Evolutionary conservation across 2,329 filamentous ascomycete genomes (phyloP).

Genomic region (Metarhizium humberi): DNA sequence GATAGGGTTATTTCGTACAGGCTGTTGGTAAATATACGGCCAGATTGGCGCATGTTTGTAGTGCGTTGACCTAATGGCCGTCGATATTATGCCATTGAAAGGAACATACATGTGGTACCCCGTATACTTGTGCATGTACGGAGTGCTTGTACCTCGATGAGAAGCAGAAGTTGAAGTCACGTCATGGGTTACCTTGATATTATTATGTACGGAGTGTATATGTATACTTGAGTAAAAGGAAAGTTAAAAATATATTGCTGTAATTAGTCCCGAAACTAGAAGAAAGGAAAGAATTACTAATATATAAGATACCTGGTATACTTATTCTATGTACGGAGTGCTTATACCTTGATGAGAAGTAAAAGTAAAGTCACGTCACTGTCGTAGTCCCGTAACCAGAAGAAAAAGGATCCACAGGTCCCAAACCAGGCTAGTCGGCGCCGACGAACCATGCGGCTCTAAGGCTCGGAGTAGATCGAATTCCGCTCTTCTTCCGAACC

Average conservation of each 20-base stretch:
- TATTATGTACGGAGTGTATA: too few relatives aligned
- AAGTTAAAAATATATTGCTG: too few relatives aligned
- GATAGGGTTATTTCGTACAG: neutral
- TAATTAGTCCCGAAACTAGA: too few relatives aligned
- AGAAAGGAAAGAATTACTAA: too few relatives aligned
- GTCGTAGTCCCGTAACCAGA: neutral
- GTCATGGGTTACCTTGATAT: too few relatives aligned
- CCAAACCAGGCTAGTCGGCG: neutral
- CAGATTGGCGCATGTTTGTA: neutral
- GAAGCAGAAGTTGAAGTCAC: neutral
- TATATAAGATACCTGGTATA: too few relatives aligned
- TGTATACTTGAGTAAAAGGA: too few relatives aligned
- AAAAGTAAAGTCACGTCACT: neutral
- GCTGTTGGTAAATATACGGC: neutral
- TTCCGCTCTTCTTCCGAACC: conserved; percentile 11
- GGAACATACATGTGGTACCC: neutral
- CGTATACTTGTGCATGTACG: too few relatives aligned
- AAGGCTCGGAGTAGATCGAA: conserved; percentile 14
- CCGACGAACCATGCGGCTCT: neutral
- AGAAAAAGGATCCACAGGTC: neutral
- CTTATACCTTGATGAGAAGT: neutral
- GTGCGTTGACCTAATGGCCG: neutral
- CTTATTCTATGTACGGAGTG: too few relatives aligned
- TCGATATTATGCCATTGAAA: neutral
- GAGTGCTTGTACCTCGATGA: neutral